These are phyloP conservation scores for Colletotrichum tabaci DNA, from an alignment of 2,329 filamentous ascomycete species.

Conservation along the genomic window DNA sequence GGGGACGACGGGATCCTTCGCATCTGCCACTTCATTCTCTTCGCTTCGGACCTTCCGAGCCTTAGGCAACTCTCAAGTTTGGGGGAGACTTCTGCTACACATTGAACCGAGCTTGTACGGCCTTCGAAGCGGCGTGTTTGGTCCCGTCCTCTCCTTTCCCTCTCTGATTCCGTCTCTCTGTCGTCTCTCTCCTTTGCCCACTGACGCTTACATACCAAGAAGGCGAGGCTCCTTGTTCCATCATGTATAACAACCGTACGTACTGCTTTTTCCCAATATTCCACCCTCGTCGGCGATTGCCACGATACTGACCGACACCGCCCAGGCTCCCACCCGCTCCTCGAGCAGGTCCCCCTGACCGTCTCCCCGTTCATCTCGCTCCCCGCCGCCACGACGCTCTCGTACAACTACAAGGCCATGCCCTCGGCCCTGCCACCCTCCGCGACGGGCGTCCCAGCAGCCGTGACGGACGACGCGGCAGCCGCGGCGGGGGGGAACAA, in stretches of 20 bases:
- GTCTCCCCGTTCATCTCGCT: constrained; percentile 95
- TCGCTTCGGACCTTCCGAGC: background rate
- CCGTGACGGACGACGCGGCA: constrained; percentile 51
- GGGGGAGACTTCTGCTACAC: constrained; percentile 3
- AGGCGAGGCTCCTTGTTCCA: constrained; percentile 5
- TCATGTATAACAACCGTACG: constrained; percentile 53
- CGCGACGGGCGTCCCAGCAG: constrained; percentile 66
- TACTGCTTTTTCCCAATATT: background rate
- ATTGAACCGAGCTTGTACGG: constrained; percentile 12
- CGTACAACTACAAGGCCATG: constrained; percentile 94
- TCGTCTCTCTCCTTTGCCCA: background rate
- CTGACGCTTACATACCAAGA: background rate
- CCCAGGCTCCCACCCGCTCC: constrained; percentile 85
- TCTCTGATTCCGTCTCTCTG: background rate
- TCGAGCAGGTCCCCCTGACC: constrained; percentile 92
- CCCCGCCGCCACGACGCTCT: constrained; percentile 89
- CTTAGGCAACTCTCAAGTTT: constrained; percentile 1
- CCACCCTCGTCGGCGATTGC: no score
- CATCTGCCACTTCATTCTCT: background rate
- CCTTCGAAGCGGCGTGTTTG: constrained; percentile 7
- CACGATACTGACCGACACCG: background rate
- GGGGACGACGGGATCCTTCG: constrained; percentile 10
- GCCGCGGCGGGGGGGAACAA: constrained; percentile 26
- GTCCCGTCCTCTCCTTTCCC: background rate
- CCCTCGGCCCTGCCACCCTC: constrained; percentile 88